Evolutionary conservation across 2,329 filamentous ascomycete species (phyloP).

Genomic region (Cladosporium sp.): DNA sequence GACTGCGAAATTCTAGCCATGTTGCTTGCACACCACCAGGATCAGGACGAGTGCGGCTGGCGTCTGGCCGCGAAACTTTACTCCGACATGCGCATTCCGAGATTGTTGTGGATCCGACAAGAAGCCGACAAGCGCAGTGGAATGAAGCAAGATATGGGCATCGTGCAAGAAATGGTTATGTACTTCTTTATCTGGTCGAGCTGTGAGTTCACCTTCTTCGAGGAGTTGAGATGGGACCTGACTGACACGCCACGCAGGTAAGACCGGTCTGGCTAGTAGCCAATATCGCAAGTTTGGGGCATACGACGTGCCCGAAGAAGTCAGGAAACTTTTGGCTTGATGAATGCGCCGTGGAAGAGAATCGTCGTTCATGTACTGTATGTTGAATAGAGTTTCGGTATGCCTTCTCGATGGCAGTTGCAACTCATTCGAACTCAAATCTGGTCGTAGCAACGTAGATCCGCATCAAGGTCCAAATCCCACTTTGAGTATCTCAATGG

Average conservation of each 20-base stretch:
- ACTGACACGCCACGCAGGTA: neutral
- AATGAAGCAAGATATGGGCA: constrained; percentile 18
- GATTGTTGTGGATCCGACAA: constrained; percentile 14
- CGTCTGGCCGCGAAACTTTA: constrained; percentile 18
- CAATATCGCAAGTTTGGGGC: neutral
- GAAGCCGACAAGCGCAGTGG: constrained; percentile 11
- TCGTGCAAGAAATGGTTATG: constrained; percentile 20
- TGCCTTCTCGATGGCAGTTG: no score
- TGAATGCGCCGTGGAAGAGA: no score
- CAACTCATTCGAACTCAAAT: no score
- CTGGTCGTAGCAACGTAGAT: no score
- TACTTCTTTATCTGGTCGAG: constrained; percentile 21
- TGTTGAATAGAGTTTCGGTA: no score
- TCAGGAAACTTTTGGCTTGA: neutral
- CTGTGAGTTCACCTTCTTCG: neutral
- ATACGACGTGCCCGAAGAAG: constrained; percentile 5
- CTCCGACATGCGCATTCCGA: constrained; percentile 19
- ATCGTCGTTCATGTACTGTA: no score
- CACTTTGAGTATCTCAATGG: no score
- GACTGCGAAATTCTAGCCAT: constrained; percentile 51
- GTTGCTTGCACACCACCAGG: constrained; percentile 32
- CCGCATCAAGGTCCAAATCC: no score
- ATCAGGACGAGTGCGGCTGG: neutral
- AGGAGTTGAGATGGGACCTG: no score
- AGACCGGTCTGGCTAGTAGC: neutral